Base-by-base conservation (phyloP, 768 basidiomycete genomes). In the Panus rudis region DNA sequence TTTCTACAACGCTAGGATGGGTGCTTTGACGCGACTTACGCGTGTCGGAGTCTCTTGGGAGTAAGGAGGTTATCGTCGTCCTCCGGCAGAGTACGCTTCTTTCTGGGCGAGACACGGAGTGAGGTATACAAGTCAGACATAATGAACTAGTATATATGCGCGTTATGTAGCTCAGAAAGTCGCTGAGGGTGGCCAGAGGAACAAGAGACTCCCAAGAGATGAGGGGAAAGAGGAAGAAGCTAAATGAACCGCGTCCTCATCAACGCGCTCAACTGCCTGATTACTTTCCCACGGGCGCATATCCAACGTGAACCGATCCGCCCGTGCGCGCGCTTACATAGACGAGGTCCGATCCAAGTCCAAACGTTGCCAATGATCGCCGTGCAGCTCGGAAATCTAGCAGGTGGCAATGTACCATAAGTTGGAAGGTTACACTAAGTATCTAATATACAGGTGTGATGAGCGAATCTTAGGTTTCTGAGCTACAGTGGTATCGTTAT, bases 11-110 rank as follows among this genome's bases (percentile, higher is more conserved):
- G 25, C 13, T 34, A 19, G 27, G 13, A 20, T n/a, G 41, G 10
- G 14, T 30, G 25, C 14, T 16, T 44, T 24, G 5, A 39, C 16
- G 43, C 8, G 37, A 52, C 74, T 24, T 62, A 82, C 78, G 65
- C 68, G 46, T 63, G 67, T 56, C 84, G 69, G 40, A 79, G 68
- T 59, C 76, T 78, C 66, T 89, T 90, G 40, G 86, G 84, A 0
- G 83, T 84, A 44, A 78, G 61, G 13, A 67, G 64, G 8, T 55
- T 60, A 30, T 77, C 75, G 52, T 79, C 78, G 48, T 74, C 66
- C 44, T 68, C 68, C 19, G 72, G 59, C 26, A 70, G 66, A 42
- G 64, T 63, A 43, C 86, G 77, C 61, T 81, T 85, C 68, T 86
- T 88, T 54, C 59, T 72, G 0, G 82, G 84, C 26, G 84, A 85